A percentile compares a stretch with the other conserved stretches of the same genome.
These are phyloP conservation scores for Cutaneotrichosporon sp. DNA, from an alignment of 1,284 basidiomycete genomes.

Conservation along the genomic window DNA sequence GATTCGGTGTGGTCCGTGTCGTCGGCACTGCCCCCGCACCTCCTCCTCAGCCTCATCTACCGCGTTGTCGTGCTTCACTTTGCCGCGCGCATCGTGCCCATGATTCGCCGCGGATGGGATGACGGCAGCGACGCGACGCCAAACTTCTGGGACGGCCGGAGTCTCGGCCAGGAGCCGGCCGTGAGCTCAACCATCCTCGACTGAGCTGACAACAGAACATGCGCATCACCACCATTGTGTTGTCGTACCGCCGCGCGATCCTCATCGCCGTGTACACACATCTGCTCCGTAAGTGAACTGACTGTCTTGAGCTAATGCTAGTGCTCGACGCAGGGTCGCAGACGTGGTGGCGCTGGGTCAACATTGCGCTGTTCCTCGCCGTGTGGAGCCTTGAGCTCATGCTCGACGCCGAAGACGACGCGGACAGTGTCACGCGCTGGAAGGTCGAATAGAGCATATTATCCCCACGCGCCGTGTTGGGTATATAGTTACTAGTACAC, in stretches of 20 bases:
- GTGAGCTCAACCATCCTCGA: conserved; percentile 23
- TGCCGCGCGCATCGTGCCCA: conserved; percentile 71
- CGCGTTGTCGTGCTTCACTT: conserved; percentile 76
- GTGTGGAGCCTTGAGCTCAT: conserved; percentile 47
- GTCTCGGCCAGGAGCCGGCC: conserved; percentile 43
- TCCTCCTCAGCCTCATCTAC: conserved; percentile 72
- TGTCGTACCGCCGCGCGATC: conserved; percentile 46
- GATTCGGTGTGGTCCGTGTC: conserved; percentile 33
- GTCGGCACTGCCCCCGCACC: conserved; percentile 40
- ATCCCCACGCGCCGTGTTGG: too few species aligned
- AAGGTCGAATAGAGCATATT: conserved; percentile 39
- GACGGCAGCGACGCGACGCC: conserved; percentile 26
- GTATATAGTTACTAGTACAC: neutral
- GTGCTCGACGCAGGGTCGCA: conserved; percentile 48
- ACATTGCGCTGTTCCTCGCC: conserved; percentile 46
- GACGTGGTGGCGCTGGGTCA: conserved; percentile 49
- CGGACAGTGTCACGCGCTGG: conserved; percentile 35
- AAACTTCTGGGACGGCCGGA: conserved; percentile 44
- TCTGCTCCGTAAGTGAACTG: conserved; percentile 37
- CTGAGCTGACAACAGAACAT: conserved; percentile 30
- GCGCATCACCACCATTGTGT: conserved; percentile 45
- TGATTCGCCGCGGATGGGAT: conserved; percentile 56
- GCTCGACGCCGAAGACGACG: conserved; percentile 47
- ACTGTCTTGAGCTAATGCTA: conserved; percentile 12
- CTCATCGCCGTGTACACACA: conserved; percentile 50